A percentile compares a stretch with the other conserved stretches of the same genome.
Conservation (phyloP, 176 grass and related monocot species). For the Eleusine coracana region DNA sequence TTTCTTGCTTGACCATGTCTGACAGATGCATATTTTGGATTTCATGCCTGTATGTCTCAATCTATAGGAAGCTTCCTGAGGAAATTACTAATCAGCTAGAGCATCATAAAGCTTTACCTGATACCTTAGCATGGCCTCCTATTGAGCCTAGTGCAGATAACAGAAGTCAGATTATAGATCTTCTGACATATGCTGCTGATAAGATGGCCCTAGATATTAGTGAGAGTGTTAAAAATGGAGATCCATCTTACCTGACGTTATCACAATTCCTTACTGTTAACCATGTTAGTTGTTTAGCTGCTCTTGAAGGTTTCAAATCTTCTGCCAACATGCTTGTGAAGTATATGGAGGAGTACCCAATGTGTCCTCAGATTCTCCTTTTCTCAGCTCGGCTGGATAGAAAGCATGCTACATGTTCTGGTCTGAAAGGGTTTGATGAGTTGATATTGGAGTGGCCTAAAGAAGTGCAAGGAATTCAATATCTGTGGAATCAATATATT, state of each 20-base stretch:
- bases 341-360: slow-evolving; percentile 85
- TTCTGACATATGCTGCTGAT: slow-evolving; percentile 66
- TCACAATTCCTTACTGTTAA: slow-evolving; percentile 79
- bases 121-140: slow-evolving; percentile 65
- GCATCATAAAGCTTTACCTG: slow-evolving; percentile 61
- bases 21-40: slow-evolving; percentile 97
- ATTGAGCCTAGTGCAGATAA: slow-evolving; percentile 52
- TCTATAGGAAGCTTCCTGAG: slow-evolving; percentile 88
- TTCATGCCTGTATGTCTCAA: slow-evolving; percentile 72
- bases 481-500: slow-evolving; percentile 85
- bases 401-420: slow-evolving; percentile 48
- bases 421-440: slow-evolving; percentile 69
- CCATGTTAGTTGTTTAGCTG: slow-evolving; percentile 70
- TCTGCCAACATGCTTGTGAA: slow-evolving; percentile 67
- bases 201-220: slow-evolving; percentile 69
- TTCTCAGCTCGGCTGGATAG: slow-evolving; percentile 54
- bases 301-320: slow-evolving; percentile 64
- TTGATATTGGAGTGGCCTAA: slow-evolving; percentile 71
- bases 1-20: slow-evolving; percentile 61
- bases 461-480: slow-evolving; percentile 80
- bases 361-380: slow-evolving; percentile 69
- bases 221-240: slow-evolving; percentile 51
- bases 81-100: slow-evolving; percentile 67
- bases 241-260: slow-evolving; percentile 65
- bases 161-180: slow-evolving; percentile 49